Percentiles rank a stretch among this genome's conserved stretches.
phyloP scores from a whole-genome alignment of 2,329 filamentous ascomycete genomes.

The Thelonectria blattea region DNA sequence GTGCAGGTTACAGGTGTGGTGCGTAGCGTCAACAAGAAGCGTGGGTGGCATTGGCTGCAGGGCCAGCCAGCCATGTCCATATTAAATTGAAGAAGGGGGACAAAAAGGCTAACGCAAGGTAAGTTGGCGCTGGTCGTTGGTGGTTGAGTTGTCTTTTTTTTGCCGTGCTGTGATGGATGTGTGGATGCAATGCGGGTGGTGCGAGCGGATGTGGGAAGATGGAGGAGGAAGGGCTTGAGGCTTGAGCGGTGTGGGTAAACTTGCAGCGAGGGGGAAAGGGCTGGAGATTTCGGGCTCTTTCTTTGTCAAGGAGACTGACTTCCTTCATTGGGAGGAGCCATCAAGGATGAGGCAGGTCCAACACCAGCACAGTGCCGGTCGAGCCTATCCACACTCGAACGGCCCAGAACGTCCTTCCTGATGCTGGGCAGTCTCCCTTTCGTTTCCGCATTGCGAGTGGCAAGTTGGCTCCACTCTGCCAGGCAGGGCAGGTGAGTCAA shows the following conservation, averaged over 20 bases:
- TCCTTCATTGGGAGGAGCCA: too few relatives aligned
- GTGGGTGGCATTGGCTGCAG: constrained; percentile 19
- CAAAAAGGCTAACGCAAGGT: constrained; percentile 13
- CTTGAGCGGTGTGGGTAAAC: constrained; percentile 16
- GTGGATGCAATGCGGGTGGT: constrained; percentile 11
- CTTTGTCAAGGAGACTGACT: too few relatives aligned
- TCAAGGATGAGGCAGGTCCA: neutral
- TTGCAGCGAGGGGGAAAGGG: too few relatives aligned
- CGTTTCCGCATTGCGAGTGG: constrained; percentile 6
- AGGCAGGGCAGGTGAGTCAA: constrained; percentile 6
- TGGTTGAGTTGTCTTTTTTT: constrained; percentile 6
- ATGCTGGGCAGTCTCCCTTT: neutral
- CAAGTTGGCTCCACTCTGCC: constrained; percentile 12
- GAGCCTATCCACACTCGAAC: neutral
- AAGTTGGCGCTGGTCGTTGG: constrained; percentile 20
- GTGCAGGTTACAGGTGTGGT: constrained; percentile 3
- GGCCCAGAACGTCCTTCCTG: neutral
- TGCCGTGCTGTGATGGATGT: constrained; percentile 6
- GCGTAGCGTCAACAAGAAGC: neutral
- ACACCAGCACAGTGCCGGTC: neutral
- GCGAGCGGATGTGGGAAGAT: constrained; percentile 11
- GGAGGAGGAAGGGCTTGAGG: neutral
- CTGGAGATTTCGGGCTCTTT: too few relatives aligned
- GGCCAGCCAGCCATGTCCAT: constrained; percentile 23
- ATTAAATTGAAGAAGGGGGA: neutral